phyloP scores from a whole-genome alignment of 139 green algal species.

The Auxenochlorella pyrenoidosa region DNA sequence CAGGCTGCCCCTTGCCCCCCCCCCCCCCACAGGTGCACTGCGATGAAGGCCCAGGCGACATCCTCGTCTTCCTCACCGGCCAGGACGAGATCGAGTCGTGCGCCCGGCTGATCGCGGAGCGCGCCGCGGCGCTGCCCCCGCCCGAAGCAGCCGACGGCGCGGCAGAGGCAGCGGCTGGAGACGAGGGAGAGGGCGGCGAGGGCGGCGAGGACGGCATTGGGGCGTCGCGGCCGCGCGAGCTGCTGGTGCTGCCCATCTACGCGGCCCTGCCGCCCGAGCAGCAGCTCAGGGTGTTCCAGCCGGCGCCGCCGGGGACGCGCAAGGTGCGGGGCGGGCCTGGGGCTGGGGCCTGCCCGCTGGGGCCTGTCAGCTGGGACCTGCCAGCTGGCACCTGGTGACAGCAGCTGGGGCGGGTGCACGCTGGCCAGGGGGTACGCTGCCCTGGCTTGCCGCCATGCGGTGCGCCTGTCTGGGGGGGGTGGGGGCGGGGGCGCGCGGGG shows the following conservation, averaged over 20 bases:
- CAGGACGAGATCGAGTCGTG: slow-evolving; percentile 91
- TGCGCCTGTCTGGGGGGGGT: too few relatives aligned
- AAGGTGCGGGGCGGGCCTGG: slow-evolving; percentile 55
- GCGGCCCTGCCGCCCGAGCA: slow-evolving; percentile 83
- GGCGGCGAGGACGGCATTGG: background rate
- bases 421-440: too few relatives aligned
- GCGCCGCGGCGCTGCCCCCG: slow-evolving; percentile 32
- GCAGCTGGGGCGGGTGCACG: too few relatives aligned
- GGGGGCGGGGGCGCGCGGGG: too few relatives aligned
- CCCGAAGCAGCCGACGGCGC: background rate
- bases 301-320: slow-evolving; percentile 61
- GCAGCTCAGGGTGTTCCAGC: slow-evolving; percentile 84
- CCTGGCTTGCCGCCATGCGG: too few relatives aligned
- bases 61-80: slow-evolving; percentile 94
- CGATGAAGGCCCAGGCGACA: slow-evolving; percentile 79
- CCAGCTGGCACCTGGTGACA: background rate
- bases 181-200: background rate
- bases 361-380: too few relatives aligned
- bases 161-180: background rate
- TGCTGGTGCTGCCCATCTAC: slow-evolving; percentile 81
- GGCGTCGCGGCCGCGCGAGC: background rate
- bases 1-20: background rate
- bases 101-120: slow-evolving; percentile 70
- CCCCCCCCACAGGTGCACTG: slow-evolving; percentile 70
- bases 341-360: too few relatives aligned